A percentile compares a stretch with the other conserved stretches of the same genome.
phyloP scores from a whole-genome alignment of 192 early-diverging fungal species.

The Jimgerdemannia flammicorona region DNA sequence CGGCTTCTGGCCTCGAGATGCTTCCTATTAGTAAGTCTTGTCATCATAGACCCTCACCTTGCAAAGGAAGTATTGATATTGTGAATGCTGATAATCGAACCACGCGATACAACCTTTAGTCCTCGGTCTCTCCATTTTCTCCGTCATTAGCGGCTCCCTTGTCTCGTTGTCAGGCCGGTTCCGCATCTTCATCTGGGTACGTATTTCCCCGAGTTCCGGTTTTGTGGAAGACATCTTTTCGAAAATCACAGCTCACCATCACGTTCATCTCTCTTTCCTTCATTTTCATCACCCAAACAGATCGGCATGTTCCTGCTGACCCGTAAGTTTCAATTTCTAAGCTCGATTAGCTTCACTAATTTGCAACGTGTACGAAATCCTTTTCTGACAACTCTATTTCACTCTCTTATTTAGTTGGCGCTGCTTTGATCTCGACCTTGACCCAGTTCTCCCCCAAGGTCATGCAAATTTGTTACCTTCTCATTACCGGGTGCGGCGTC shows the following conservation, averaged over 20 bases:
- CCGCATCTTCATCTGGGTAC: constrained; percentile 59
- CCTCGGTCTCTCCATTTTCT: constrained; percentile 60
- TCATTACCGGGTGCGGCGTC: constrained; percentile 69
- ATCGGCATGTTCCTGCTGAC: not conserved
- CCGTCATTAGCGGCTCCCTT: constrained; percentile 60
- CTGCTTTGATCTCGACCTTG: constrained; percentile 54
- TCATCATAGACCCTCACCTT: too few relatives aligned
- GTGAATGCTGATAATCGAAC: not conserved
- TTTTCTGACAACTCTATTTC: constrained; percentile 33
- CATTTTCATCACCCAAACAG: not conserved
- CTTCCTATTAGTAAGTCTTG: constrained; percentile 47
- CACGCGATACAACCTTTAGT: constrained; percentile 56
- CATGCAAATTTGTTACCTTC: constrained; percentile 57
- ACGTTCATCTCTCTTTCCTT: not conserved
- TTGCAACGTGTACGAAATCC: not conserved
- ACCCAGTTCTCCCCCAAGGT: constrained; percentile 36
- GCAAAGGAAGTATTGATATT: too few relatives aligned
- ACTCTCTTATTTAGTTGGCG: constrained; percentile 46
- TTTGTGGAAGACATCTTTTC: not conserved
- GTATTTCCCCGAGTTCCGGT: constrained; percentile 7
- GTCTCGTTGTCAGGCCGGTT: constrained; percentile 60
- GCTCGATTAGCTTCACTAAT: not conserved
- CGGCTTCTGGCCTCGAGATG: constrained; percentile 36
- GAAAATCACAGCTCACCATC: too few relatives aligned
- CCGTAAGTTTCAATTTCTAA: not conserved